Conservation (phyloP, 192 early-diverging fungal genomes). For the Gonapodya prolifera region DNA sequence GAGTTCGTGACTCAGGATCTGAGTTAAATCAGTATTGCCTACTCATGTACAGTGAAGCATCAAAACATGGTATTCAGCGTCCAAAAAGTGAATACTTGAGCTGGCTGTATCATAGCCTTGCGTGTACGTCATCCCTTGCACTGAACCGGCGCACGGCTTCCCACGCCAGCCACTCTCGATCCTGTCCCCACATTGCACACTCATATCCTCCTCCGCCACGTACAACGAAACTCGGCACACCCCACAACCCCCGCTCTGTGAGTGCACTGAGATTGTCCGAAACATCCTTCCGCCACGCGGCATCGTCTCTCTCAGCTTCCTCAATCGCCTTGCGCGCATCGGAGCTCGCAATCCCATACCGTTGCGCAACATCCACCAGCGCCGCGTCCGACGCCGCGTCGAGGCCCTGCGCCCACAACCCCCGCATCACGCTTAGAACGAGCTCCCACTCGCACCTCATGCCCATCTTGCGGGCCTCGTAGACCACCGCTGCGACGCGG, state of each 20-base stretch:
- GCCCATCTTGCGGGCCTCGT: not conserved
- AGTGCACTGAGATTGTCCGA: not conserved
- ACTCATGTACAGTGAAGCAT: too few relatives aligned
- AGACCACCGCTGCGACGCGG: not conserved
- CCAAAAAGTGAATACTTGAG: too few relatives aligned
- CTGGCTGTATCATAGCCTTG: too few relatives aligned
- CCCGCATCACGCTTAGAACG: not conserved
- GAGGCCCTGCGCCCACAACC: not conserved
- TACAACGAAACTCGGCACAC: not conserved
- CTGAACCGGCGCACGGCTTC: not conserved
- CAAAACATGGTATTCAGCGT: too few relatives aligned
- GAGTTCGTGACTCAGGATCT: slow-evolving; percentile 27
- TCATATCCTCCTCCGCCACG: not conserved
- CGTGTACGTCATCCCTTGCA: too few relatives aligned
- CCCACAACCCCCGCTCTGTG: not conserved
- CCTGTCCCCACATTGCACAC: not conserved
- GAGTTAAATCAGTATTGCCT: not conserved
- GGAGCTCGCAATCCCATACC: not conserved
- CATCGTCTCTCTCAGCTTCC: not conserved
- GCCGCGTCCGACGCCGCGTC: not conserved
- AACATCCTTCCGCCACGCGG: not conserved
- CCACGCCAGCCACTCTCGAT: not conserved
- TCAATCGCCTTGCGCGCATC: not conserved
- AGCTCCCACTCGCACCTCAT: not conserved
- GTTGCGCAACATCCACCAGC: not conserved